Conservation (phyloP, 495 filamentous ascomycete genomes). For the Cenococcum geophilum region DNA sequence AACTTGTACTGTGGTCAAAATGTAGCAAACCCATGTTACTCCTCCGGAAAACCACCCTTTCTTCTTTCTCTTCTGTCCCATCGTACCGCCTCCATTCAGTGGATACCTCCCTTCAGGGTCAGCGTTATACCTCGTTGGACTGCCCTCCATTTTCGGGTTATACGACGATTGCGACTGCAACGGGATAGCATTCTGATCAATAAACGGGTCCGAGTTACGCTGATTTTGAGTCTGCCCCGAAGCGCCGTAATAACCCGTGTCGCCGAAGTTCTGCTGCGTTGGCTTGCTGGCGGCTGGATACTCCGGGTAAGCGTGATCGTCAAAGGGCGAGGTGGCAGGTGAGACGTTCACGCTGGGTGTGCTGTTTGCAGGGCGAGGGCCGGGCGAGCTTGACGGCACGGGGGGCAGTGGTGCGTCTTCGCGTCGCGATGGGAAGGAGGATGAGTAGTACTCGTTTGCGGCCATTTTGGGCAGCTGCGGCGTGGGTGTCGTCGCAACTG, state of each 20-base stretch:
- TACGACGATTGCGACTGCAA: conserved; percentile 33
- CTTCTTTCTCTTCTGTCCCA: conserved; percentile 43
- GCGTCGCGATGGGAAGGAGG: conserved; percentile 40
- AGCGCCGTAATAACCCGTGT: conserved; percentile 49
- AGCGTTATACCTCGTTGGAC: conserved; percentile 28
- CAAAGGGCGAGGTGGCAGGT: conserved; percentile 34
- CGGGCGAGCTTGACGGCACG: conserved; percentile 20
- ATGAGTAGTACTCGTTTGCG: conserved; percentile 73
- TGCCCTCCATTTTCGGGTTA: conserved; percentile 32
- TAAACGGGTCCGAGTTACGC: conserved; percentile 45
- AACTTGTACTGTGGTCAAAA: conserved; percentile 70
- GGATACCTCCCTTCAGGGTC: conserved; percentile 38
- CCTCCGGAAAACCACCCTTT: conserved; percentile 52
- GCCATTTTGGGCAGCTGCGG: conserved; percentile 54
- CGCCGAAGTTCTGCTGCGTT: conserved; percentile 22
- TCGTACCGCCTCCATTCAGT: conserved; percentile 42
- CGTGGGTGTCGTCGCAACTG: neutral
- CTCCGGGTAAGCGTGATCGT: conserved; percentile 56
- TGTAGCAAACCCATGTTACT: conserved; percentile 77
- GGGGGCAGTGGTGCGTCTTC: conserved; percentile 45
- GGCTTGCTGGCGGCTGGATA: conserved; percentile 45
- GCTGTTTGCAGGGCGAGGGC: conserved; percentile 5
- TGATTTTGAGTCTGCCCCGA: neutral
- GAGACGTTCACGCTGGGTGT: conserved; percentile 17
- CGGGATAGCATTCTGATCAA: conserved; percentile 63